Evolutionary conservation across 805 yeast species (phyloP).

Genomic region (Candida manassasensis): DNA sequence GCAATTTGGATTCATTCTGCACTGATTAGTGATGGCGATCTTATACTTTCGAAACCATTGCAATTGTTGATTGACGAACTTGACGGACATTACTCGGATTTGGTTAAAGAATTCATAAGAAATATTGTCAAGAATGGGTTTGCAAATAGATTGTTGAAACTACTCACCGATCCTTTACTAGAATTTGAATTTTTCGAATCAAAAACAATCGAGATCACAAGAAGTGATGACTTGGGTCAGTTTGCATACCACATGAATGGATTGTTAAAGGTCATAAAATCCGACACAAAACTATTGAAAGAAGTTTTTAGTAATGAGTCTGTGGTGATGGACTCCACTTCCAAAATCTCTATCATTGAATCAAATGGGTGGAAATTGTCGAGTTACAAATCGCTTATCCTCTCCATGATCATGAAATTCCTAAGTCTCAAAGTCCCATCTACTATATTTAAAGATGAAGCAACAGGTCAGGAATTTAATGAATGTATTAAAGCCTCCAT

Average conservation of each 20-base stretch:
- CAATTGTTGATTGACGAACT: slow-evolving; percentile 65
- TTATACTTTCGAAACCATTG: slow-evolving; percentile 57
- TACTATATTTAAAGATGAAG: slow-evolving; percentile 16
- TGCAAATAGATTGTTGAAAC: slow-evolving; percentile 55
- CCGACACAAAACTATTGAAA: slow-evolving; percentile 39
- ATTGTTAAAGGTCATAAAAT: slow-evolving; percentile 47
- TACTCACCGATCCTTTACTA: slow-evolving; percentile 53
- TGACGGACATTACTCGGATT: slow-evolving; percentile 38
- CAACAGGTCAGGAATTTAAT: slow-evolving; percentile 16
- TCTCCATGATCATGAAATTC: slow-evolving; percentile 45
- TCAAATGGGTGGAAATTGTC: slow-evolving; percentile 47
- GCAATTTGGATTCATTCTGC: slow-evolving; percentile 71
- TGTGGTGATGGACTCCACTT: slow-evolving; percentile 48
- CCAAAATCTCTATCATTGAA: slow-evolving; percentile 37
- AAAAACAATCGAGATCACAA: slow-evolving; percentile 20
- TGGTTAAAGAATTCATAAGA: slow-evolving; percentile 47
- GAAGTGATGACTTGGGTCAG: slow-evolving; percentile 56
- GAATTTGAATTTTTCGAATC: slow-evolving; percentile 32
- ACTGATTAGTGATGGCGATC: slow-evolving; percentile 44
- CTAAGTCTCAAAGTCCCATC: slow-evolving; percentile 25
- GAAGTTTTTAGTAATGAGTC: slow-evolving; percentile 54
- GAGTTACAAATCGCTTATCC: slow-evolving; percentile 55
- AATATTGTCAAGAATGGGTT: slow-evolving; percentile 45
- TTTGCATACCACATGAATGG: slow-evolving; percentile 59
- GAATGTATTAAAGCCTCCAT: slow-evolving; percentile 36